These are phyloP conservation scores for Trypanosoma platydactyli DNA, from an alignment of 208 protist genomes.

Conservation along the genomic window DNA sequence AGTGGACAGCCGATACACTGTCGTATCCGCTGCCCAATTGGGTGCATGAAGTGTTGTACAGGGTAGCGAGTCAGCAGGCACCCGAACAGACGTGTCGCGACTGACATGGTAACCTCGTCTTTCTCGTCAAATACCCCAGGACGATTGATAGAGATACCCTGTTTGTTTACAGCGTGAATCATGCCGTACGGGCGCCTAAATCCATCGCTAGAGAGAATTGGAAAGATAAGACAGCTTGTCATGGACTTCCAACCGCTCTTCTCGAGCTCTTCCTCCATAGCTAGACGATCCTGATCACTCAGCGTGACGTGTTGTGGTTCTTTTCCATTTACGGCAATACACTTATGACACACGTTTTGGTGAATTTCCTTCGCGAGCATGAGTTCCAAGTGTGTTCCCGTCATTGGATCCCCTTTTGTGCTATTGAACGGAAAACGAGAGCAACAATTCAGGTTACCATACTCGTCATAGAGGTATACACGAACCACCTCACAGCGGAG, in stretches of 20 bases:
- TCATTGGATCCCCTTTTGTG: conserved; percentile 61
- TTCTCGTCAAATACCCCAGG: conserved; percentile 33
- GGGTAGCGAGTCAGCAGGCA: conserved; percentile 77
- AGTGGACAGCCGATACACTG: conserved; percentile 33
- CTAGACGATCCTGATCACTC: conserved; percentile 31
- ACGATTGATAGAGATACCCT: conserved; percentile 22
- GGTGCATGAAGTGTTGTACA: conserved; percentile 47
- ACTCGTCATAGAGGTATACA: conserved; percentile 83
- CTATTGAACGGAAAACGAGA: conserved; percentile 60
- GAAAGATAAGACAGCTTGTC: conserved; percentile 82
- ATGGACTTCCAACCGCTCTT: conserved; percentile 68
- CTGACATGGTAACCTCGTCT: conserved; percentile 67
- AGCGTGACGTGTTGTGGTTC: conserved; percentile 32
- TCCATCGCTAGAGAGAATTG: conserved; percentile 52
- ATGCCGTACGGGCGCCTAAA: conserved; percentile 55
- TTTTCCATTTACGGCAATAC: conserved; percentile 75
- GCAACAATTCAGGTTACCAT: conserved; percentile 67
- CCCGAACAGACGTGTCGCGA: conserved; percentile 61
- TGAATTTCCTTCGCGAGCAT: conserved; percentile 86
- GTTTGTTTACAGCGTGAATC: conserved; percentile 90
- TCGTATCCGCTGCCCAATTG: conserved; percentile 47
- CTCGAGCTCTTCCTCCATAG: conserved; percentile 38
- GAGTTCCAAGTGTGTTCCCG: conserved; percentile 63
- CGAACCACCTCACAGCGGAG: conserved; percentile 85
- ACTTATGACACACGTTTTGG: conserved; percentile 64